phyloP scores from a whole-genome alignment of 371 early-diverging fungal genomes.

The Blakeslea trispora region DNA sequence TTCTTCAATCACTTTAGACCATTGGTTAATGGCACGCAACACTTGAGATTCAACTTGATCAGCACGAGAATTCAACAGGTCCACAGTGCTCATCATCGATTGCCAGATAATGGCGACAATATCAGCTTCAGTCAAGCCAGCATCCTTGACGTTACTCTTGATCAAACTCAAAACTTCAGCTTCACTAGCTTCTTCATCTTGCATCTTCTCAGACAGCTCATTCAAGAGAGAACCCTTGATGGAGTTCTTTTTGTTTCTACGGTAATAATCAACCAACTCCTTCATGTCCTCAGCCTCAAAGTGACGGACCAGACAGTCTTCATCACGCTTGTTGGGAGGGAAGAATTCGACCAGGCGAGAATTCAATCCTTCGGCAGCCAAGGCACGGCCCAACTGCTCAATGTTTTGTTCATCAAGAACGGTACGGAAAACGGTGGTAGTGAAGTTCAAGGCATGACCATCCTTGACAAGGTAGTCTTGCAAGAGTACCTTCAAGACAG shows the following conservation, averaged over 20 bases:
- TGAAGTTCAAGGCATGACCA: slow-evolving; percentile 78
- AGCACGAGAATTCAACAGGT: slow-evolving; percentile 69
- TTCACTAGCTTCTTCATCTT: slow-evolving; percentile 50
- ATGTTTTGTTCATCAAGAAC: slow-evolving; percentile 76
- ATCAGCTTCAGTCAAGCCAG: slow-evolving; percentile 78
- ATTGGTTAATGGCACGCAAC: slow-evolving; percentile 65
- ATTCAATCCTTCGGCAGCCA: slow-evolving; percentile 74
- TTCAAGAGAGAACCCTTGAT: slow-evolving; percentile 67
- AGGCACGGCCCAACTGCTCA: slow-evolving; percentile 71
- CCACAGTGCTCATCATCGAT: slow-evolving; percentile 73
- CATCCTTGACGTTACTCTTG: slow-evolving; percentile 70
- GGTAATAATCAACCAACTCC: slow-evolving; percentile 78
- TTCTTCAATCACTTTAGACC: slow-evolving; percentile 69
- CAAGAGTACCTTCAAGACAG: slow-evolving; percentile 72
- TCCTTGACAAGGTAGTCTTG: slow-evolving; percentile 94
- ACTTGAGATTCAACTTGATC: slow-evolving; percentile 85
- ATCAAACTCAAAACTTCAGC: slow-evolving; percentile 64
- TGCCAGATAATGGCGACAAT: slow-evolving; percentile 81
- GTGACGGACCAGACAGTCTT: slow-evolving; percentile 85
- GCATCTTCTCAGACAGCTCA: slow-evolving; percentile 62
- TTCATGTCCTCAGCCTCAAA: slow-evolving; percentile 92
- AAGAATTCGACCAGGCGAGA: slow-evolving; percentile 83
- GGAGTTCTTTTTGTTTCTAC: slow-evolving; percentile 68
- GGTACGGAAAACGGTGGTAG: slow-evolving; percentile 81
- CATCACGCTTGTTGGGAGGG: slow-evolving; percentile 89